Base-by-base conservation (phyloP, 108 stramenopile species). In the Conticribra weissflogii region DNA sequence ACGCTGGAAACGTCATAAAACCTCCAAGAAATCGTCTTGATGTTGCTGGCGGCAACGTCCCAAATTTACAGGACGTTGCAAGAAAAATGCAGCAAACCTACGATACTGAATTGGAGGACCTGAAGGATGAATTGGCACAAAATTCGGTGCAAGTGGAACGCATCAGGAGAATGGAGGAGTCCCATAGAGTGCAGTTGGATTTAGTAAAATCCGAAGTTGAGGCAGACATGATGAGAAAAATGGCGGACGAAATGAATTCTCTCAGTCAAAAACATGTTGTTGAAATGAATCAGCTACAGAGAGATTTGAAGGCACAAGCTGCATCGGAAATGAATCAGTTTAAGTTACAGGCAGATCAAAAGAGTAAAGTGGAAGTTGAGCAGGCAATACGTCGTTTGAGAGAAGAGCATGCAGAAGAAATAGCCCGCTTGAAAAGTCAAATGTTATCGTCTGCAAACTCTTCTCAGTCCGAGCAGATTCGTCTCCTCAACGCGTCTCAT, bases 151-250 rank as follows among this genome's bases (percentile, higher is more conserved):
- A 66, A 9, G 51, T 56, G 5, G 44, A 47, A 3, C 54, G 47
- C 45, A 24, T 66, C 45, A 74, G 64, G 28, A 63, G 48, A 36
- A 55, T 59, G 32, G 65, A 57, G 56, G 54, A 58, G 14, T 36
- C 54, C 14, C 56, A 74, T 46, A 57, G 51, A 53, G 53, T 28
- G 17, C 44, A 67, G 67, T 53, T 65, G 51, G 50, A 65, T 22
- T 51, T 49, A 2, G 51, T 65, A 27, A 50, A 65, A 30, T 24
- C 22, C 0, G 18, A 65, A 52, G 53, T 65, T 3, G 63, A 65
- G 19, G 31, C 63, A 8, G 63, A 50, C 33, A 47, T 50, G 31
- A 53, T 50, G 18, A 65, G 33, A 34, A 65, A 34, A 2, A 22
- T 65, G 33, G 51, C 33, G 68, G 22, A 48, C 22, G 57, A 60